These are phyloP conservation scores for Pontederia crassipes DNA, from an alignment of 176 grass and related monocot genomes.

Conservation along the genomic window DNA sequence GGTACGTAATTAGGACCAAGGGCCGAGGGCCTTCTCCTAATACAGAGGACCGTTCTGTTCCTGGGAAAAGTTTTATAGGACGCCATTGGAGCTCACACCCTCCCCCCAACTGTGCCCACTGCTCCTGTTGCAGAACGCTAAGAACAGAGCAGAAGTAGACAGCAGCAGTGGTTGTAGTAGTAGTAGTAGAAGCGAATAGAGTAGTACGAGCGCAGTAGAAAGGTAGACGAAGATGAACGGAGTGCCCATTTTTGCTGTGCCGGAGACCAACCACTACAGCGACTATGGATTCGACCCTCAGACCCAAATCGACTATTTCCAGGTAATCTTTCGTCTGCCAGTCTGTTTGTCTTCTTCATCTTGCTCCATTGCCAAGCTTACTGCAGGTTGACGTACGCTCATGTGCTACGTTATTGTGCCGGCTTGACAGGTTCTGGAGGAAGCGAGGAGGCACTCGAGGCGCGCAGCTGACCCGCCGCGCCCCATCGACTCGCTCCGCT, in stretches of 20 bases:
- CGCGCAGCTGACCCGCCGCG: not conserved
- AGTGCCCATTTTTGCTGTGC: not conserved
- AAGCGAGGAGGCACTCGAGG: conserved; percentile 7
- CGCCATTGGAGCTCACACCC: too few species aligned
- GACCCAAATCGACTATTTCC: conserved; percentile 20
- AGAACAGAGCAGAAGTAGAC: not conserved
- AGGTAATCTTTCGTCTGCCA: not conserved
- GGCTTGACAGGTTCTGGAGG: conserved; percentile 4
- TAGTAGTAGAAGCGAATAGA: too few species aligned
- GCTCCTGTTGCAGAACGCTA: too few species aligned
- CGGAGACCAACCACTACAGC: conserved; percentile 27
- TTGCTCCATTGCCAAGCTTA: too few species aligned
- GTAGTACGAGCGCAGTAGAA: too few species aligned
- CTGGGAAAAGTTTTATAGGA: too few species aligned
- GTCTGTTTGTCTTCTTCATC: not conserved
- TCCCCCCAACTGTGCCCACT: too few species aligned
- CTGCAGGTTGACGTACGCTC: not conserved
- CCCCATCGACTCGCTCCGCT: conserved; percentile 26
- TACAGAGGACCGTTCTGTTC: too few species aligned
- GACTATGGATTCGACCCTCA: conserved; percentile 47
- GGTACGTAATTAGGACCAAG: too few species aligned
- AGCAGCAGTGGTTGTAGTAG: too few species aligned
- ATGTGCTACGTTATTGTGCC: not conserved
- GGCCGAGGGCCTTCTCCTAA: too few species aligned
- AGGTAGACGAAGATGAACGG: not conserved